Evolutionary conservation across 192 early-diverging fungal species (phyloP).

Genomic region (Coemansia sp.): DNA sequence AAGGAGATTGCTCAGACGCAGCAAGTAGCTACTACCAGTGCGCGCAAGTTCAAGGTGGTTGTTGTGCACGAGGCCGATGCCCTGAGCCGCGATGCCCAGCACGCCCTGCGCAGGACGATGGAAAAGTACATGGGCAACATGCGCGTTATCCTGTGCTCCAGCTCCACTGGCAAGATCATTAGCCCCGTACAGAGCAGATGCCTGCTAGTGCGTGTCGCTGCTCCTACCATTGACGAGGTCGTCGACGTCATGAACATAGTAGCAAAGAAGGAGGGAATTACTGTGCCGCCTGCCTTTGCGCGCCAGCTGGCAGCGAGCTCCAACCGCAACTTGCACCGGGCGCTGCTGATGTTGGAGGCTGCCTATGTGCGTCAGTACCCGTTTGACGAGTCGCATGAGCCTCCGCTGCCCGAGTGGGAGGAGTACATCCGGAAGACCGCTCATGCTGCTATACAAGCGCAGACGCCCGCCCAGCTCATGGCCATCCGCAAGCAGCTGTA

Average conservation of each 20-base stretch:
- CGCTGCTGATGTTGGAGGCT: slow-evolving; percentile 89
- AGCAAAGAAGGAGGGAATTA: slow-evolving; percentile 77
- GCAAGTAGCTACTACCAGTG: slow-evolving; percentile 77
- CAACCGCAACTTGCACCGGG: slow-evolving; percentile 82
- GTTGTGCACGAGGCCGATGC: slow-evolving; percentile 92
- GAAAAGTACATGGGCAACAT: slow-evolving; percentile 96
- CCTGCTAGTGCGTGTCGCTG: slow-evolving; percentile 80
- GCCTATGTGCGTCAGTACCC: slow-evolving; percentile 68
- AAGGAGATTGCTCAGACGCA: slow-evolving; percentile 97
- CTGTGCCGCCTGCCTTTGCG: slow-evolving; percentile 63
- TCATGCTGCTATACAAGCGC: slow-evolving; percentile 65
- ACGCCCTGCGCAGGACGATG: slow-evolving; percentile 97
- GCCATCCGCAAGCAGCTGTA: slow-evolving; percentile 76
- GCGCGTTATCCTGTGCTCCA: slow-evolving; percentile 90
- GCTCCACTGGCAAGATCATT: slow-evolving; percentile 88
- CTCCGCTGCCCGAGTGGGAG: slow-evolving; percentile 87
- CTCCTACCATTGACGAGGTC: slow-evolving; percentile 78
- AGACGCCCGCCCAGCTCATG: slow-evolving; percentile 72
- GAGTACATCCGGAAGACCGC: slow-evolving; percentile 70
- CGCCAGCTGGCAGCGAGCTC: slow-evolving; percentile 64
- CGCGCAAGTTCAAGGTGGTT: slow-evolving; percentile 89
- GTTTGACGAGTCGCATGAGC: slow-evolving; percentile 53
- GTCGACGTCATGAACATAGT: slow-evolving; percentile 65
- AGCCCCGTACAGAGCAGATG: slow-evolving; percentile 90
- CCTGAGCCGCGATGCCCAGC: slow-evolving; percentile 88